phyloP scores from a whole-genome alignment of 495 filamentous ascomycete genomes.

The Xylaria bambusicola region DNA sequence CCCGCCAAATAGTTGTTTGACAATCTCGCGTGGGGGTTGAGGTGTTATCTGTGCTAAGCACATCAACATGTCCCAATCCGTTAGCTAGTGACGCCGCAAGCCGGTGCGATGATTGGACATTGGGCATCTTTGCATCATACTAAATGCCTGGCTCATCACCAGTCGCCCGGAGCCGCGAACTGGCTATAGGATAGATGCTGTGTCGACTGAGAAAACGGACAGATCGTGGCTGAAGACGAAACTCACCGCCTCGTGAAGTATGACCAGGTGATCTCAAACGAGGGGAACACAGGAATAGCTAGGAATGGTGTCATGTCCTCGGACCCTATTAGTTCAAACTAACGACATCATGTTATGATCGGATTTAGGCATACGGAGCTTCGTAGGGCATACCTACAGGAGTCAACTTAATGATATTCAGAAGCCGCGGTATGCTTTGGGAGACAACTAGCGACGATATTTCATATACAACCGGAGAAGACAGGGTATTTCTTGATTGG shows the following conservation, averaged over 20 bases:
- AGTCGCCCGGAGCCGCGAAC: not conserved
- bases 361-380: not conserved
- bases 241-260: not conserved
- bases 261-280: not conserved
- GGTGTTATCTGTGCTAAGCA: not conserved
- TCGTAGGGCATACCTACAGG: conserved; percentile 10
- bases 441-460: not conserved
- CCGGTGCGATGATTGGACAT: not conserved
- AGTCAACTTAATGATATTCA: not conserved
- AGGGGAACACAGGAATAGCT: not conserved
- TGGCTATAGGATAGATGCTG: not conserved
- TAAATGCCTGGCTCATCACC: not conserved
- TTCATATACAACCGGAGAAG: too few species aligned
- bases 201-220: not conserved
- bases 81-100: not conserved
- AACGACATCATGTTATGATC: not conserved
- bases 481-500: not conserved
- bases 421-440: conserved; percentile 5
- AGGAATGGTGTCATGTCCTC: not conserved
- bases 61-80: not conserved
- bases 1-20: not conserved
- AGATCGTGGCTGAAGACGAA: not conserved
- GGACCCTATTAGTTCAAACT: not conserved
- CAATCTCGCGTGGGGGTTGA: not conserved
- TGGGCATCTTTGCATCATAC: conserved; percentile 10